Evolutionary conservation across 305 asterid genomes (phyloP).

Genomic region (Plantago coronopus): DNA sequence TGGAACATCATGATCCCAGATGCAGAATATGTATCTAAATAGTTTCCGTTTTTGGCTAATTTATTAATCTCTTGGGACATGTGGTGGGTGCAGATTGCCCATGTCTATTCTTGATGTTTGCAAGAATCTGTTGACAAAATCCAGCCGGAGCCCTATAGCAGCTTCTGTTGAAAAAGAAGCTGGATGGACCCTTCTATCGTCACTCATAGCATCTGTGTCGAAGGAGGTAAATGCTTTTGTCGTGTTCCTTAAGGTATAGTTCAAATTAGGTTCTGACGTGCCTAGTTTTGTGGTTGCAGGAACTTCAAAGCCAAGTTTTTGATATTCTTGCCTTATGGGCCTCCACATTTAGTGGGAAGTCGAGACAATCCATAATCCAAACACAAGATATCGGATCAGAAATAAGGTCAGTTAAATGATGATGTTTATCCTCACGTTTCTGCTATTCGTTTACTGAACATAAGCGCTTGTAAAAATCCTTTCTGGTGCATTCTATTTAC

Average conservation of each 20-base stretch:
- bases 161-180: slow-evolving; percentile 88
- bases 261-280: slow-evolving; percentile 25
- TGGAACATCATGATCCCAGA: neutral
- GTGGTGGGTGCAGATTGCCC: slow-evolving; percentile 62
- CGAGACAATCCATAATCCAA: slow-evolving; percentile 43
- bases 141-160: slow-evolving; percentile 70
- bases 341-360: slow-evolving; percentile 62
- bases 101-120: slow-evolving; percentile 79
- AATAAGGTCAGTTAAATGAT: slow-evolving; percentile 60
- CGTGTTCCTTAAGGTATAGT: slow-evolving; percentile 19
- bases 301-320: slow-evolving; percentile 87
- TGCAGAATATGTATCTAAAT: neutral
- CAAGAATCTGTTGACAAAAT: slow-evolving; percentile 71
- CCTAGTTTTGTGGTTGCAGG: slow-evolving; percentile 53
- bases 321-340: slow-evolving; percentile 96
- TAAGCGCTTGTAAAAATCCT: slow-evolving; percentile 18
- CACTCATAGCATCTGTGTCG: slow-evolving; percentile 84
- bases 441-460: slow-evolving; percentile 7
- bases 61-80: slow-evolving; percentile 22
- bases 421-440: slow-evolving; percentile 23
- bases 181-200: slow-evolving; percentile 93
- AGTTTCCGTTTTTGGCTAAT: slow-evolving; percentile 15
- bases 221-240: slow-evolving; percentile 52
- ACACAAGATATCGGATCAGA: slow-evolving; percentile 53
- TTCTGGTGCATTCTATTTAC: slow-evolving; percentile 7